Conservation (phyloP, 2,329 filamentous ascomycete genomes). For the Monilinia laxa region DNA sequence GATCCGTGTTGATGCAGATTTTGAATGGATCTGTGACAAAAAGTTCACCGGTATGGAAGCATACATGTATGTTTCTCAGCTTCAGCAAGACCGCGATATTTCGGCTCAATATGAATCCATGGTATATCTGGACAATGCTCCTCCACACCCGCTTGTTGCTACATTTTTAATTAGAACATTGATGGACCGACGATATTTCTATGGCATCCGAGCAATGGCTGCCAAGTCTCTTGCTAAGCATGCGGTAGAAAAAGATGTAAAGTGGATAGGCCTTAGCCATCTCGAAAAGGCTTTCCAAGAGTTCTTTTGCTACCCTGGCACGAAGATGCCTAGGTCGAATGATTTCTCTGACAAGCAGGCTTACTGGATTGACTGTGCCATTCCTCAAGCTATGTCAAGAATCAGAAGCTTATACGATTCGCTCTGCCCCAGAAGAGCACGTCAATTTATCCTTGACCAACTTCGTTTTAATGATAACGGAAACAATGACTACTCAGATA, state of each 20-base stretch:
- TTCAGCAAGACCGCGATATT: slow-evolving; percentile 95
- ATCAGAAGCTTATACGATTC: slow-evolving; percentile 60
- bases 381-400: slow-evolving; percentile 75
- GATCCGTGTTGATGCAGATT: slow-evolving; percentile 97
- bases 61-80: slow-evolving; percentile 97
- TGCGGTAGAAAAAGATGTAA: slow-evolving; percentile 61
- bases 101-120: slow-evolving; percentile 81
- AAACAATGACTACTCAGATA: slow-evolving; percentile 84
- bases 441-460: slow-evolving; percentile 83
- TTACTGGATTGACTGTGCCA: slow-evolving; percentile 81
- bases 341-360: slow-evolving; percentile 85
- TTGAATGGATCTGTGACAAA: slow-evolving; percentile 93
- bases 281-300: slow-evolving; percentile 83
- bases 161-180: slow-evolving; percentile 87
- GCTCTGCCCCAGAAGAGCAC: slow-evolving; percentile 74
- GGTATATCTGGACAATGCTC: slow-evolving; percentile 66
- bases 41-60: slow-evolving; percentile 75
- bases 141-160: slow-evolving; percentile 77
- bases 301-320: slow-evolving; percentile 80
- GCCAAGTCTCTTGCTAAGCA: slow-evolving; percentile 76
- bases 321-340: slow-evolving; percentile 79
- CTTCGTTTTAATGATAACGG: slow-evolving; percentile 93
- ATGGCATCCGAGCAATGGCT: slow-evolving; percentile 86
- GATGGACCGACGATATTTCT: slow-evolving; percentile 88
- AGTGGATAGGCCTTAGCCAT: slow-evolving; percentile 80